Percentiles rank a stretch among this genome's conserved stretches.
phyloP scores from a whole-genome alignment of 352 stramenopile species.

The Phytophthora pisi region DNA sequence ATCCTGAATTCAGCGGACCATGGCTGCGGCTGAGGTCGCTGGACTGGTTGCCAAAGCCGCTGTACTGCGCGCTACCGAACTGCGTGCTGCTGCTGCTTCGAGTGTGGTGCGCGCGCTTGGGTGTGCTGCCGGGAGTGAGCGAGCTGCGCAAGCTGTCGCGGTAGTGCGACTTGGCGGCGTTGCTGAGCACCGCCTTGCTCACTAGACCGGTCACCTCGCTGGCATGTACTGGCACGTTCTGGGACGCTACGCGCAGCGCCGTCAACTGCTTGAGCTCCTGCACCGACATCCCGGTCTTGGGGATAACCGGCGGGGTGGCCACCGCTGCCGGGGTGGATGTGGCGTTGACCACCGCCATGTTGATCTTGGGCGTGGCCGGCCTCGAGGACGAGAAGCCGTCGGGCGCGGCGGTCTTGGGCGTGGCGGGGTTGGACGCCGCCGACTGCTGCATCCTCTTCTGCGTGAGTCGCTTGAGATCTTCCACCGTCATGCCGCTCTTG shows the following conservation, averaged over 20 bases:
- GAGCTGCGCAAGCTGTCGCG: conserved; percentile 66
- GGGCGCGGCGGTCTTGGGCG: conserved; percentile 32
- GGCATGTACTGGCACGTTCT: conserved; percentile 65
- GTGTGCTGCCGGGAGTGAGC: conserved; percentile 57
- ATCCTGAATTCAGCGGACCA: conserved; percentile 28
- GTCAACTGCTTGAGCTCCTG: conserved; percentile 89
- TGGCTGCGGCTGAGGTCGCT: conserved; percentile 36
- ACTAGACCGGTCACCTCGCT: conserved; percentile 74
- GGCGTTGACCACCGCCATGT: conserved; percentile 59
- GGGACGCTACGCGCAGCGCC: conserved; percentile 74
- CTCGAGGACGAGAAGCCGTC: conserved; percentile 34
- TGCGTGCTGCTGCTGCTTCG: conserved; percentile 42
- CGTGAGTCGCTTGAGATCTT: conserved; percentile 86
- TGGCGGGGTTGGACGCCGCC: conserved; percentile 38
- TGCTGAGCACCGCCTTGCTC: conserved; percentile 77
- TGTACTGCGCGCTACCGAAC: conserved; percentile 30
- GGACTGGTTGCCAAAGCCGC: conserved; percentile 30
- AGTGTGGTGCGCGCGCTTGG: conserved; percentile 48
- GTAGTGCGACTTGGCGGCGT: conserved; percentile 82
- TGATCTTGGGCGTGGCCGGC: conserved; percentile 67
- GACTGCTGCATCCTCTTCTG: conserved; percentile 86
- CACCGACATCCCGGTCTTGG: conserved; percentile 86
- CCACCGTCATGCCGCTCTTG: conserved; percentile 90
- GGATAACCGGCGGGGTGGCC: conserved; percentile 48
- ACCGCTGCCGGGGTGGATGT: conserved; percentile 31